A percentile compares a stretch with the other conserved stretches of the same genome.
phyloP scores from a whole-genome alignment of 768 basidiomycete species.

The Calocybe gangraenosa region DNA sequence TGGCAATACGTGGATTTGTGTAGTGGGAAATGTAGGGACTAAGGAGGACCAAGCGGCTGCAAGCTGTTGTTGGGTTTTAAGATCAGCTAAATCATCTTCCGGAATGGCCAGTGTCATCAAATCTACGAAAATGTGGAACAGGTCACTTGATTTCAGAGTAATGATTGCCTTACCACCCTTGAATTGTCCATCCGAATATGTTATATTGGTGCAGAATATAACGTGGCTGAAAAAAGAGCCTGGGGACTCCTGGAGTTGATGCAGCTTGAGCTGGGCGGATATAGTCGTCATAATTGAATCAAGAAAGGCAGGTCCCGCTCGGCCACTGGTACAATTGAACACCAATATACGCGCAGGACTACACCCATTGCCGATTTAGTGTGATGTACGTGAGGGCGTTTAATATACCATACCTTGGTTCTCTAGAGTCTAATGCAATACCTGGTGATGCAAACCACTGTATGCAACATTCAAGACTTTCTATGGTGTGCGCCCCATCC shows the following conservation, averaged over 20 bases:
- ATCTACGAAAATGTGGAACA: slow-evolving; percentile 42
- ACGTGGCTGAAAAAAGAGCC: slow-evolving; percentile 72
- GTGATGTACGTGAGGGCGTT: background rate
- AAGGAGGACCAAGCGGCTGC: slow-evolving; percentile 68
- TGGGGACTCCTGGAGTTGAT: slow-evolving; percentile 32
- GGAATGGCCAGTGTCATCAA: slow-evolving; percentile 67
- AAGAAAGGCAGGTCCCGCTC: slow-evolving; percentile 76
- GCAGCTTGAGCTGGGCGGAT: slow-evolving; percentile 38
- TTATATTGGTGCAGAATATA: slow-evolving; percentile 95
- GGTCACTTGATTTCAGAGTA: background rate
- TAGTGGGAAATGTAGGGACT: slow-evolving; percentile 54
- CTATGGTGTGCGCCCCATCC: slow-evolving; percentile 93
- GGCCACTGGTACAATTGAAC: slow-evolving; percentile 94
- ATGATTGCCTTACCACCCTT: slow-evolving; percentile 70
- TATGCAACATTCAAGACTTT: slow-evolving; percentile 83
- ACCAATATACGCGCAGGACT: slow-evolving; percentile 58
- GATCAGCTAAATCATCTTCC: slow-evolving; percentile 53
- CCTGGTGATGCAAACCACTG: slow-evolving; percentile 79
- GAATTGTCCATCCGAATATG: slow-evolving; percentile 83
- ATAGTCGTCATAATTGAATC: slow-evolving; percentile 51
- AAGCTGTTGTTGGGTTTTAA: slow-evolving; percentile 76
- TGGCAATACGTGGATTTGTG: slow-evolving; percentile 71
- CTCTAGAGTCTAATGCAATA: slow-evolving; percentile 37
- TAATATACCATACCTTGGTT: slow-evolving; percentile 14
- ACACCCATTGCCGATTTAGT: slow-evolving; percentile 16